Evolutionary conservation across 805 yeast genomes (phyloP).

Genomic region (Clavispora phyllophila): DNA sequence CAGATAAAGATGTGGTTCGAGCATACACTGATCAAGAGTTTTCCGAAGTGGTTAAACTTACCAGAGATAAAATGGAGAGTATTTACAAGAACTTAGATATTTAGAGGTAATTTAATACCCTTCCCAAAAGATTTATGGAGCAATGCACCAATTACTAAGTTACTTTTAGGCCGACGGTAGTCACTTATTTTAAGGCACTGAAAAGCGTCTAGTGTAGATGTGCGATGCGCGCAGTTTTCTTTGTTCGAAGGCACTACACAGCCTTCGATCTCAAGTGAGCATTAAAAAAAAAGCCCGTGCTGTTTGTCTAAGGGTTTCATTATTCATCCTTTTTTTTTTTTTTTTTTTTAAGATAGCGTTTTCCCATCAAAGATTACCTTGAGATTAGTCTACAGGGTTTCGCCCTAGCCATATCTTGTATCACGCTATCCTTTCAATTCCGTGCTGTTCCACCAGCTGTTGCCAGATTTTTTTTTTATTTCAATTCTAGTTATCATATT

Average conservation of each 20-base stretch:
- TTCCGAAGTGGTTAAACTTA: slow-evolving; percentile 12
- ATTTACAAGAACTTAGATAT: slow-evolving; percentile 5
- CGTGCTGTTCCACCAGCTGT: neutral
- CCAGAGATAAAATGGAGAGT: slow-evolving; percentile 12
- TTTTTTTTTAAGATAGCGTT: neutral
- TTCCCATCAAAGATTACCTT: neutral
- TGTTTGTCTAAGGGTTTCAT: no score
- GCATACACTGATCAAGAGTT: slow-evolving; percentile 5
- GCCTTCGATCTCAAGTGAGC: neutral
- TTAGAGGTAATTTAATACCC: neutral
- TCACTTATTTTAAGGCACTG: no score
- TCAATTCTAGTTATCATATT: neutral
- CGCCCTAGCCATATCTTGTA: neutral
- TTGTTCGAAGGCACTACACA: neutral
- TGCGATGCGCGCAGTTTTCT: neutral
- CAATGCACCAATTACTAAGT: no score
- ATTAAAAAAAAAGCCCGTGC: neutral
- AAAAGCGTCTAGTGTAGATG: neutral
- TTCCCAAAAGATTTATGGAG: neutral
- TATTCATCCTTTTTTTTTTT: neutral
- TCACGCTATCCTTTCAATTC: neutral
- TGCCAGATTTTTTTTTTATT: neutral
- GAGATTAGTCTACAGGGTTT: neutral
- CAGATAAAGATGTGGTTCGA: neutral
- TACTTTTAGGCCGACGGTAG: no score